These are phyloP conservation scores for Talaromyces liani DNA, from an alignment of 495 filamentous ascomycete genomes.

Conservation along the genomic window DNA sequence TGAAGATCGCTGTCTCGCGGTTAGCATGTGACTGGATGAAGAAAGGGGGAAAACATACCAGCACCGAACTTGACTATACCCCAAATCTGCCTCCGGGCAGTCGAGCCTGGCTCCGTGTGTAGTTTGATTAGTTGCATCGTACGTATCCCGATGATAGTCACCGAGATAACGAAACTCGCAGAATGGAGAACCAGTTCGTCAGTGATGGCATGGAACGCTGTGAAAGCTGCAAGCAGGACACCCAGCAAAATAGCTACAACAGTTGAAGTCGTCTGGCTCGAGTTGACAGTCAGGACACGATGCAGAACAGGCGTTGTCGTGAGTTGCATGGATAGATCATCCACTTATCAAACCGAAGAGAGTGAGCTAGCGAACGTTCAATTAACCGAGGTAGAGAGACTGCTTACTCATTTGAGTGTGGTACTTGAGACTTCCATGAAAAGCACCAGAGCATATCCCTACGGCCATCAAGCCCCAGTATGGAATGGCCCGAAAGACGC, in stretches of 20 bases:
- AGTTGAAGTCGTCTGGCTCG: neutral
- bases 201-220: neutral
- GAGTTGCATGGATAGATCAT: neutral
- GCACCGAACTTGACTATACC: neutral
- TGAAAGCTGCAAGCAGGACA: neutral
- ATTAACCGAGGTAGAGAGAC: neutral
- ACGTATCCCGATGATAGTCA: conserved; percentile 21
- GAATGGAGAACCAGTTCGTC: neutral
- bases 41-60: neutral
- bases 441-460: conserved; percentile 44
- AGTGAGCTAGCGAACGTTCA: neutral
- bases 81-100: conserved; percentile 2
- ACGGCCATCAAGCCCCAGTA: conserved; percentile 49
- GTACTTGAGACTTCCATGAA: conserved; percentile 47
- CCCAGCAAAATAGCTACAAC: neutral
- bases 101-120: conserved; percentile 11
- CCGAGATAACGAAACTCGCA: conserved; percentile 11
- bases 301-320: neutral
- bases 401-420: conserved; percentile 44
- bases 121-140: conserved; percentile 21
- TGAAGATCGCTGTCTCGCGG: conserved; percentile 17
- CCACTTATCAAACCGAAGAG: neutral
- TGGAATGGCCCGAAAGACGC: conserved; percentile 25
- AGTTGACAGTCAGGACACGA: neutral
- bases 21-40: neutral